Percentiles rank a stretch among this genome's conserved stretches.
Conservation (phyloP, 1,284 basidiomycete species). For the Anthracocystis walkeri region DNA sequence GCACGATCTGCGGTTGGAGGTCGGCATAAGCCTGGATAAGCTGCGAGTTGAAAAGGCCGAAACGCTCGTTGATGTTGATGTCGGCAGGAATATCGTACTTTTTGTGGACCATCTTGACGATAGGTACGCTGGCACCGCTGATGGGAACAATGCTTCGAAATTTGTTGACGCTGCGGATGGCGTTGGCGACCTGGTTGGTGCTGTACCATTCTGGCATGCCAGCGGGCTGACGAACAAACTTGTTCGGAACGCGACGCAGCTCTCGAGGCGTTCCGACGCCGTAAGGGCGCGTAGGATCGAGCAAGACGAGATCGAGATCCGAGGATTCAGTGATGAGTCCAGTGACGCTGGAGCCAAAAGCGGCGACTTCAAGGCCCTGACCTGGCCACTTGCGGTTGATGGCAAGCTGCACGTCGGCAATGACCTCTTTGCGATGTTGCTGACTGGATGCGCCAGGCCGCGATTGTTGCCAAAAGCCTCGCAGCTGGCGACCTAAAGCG, state of each 20-base stretch:
- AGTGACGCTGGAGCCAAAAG: constrained; percentile 63
- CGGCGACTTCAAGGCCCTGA: constrained; percentile 41
- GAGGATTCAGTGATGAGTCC: constrained; percentile 50
- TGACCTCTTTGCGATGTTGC: constrained; percentile 24
- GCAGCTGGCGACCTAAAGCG: constrained; percentile 42
- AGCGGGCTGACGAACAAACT: constrained; percentile 8
- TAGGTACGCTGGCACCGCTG: constrained; percentile 52
- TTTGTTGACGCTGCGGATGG: constrained; percentile 18
- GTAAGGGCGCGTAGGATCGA: constrained; percentile 52
- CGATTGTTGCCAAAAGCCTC: constrained; percentile 43
- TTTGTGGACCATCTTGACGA: constrained; percentile 58
- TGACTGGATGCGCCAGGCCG: constrained; percentile 21
- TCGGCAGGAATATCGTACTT: constrained; percentile 46
- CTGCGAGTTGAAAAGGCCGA: constrained; percentile 57
- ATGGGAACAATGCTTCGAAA: constrained; percentile 42
- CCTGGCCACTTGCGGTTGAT: constrained; percentile 46
- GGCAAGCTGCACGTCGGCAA: constrained; percentile 47
- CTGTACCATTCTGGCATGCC: constrained; percentile 55
- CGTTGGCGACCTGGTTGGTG: constrained; percentile 30
- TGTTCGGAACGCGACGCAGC: constrained; percentile 9
- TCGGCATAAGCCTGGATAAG: constrained; percentile 58
- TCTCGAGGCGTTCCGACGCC: constrained; percentile 48
- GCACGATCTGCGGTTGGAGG: constrained; percentile 49
- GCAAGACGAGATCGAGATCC: constrained; percentile 59
- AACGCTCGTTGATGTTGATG: constrained; percentile 64